Conservation (phyloP, 176 grass and related monocot genomes). For the Ensete glaucum region DNA sequence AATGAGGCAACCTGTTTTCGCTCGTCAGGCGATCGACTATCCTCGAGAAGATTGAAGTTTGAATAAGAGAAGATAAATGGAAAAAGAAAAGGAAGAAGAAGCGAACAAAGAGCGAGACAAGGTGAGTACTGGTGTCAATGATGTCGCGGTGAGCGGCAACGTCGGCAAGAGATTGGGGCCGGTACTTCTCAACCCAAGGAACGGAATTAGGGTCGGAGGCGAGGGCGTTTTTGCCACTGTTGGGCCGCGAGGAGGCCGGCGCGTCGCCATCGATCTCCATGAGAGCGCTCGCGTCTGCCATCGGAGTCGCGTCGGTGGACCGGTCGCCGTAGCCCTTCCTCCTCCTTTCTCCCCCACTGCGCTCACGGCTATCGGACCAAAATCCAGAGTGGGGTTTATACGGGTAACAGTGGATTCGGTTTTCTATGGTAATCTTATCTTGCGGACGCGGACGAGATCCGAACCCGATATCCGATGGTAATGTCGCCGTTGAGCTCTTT, state of each 20-base stretch:
- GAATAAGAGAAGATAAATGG: not conserved
- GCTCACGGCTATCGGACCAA: not conserved
- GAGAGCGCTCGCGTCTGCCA: constrained; percentile 47
- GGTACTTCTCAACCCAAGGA: constrained; percentile 96
- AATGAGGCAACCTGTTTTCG: constrained; percentile 81
- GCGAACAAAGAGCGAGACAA: too few relatives aligned
- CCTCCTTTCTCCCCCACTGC: not conserved
- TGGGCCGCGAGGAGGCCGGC: constrained; percentile 13
- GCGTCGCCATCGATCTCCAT: constrained; percentile 76
- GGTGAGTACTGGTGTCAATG: constrained; percentile 59
- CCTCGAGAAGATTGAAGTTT: not conserved
- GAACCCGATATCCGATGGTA: too few relatives aligned
- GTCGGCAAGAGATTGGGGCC: constrained; percentile 82
- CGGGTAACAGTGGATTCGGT: too few relatives aligned
- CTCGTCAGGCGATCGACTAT: constrained; percentile 79
- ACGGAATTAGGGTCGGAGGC: constrained; percentile 36
- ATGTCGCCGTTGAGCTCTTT: too few relatives aligned
- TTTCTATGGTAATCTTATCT: too few relatives aligned
- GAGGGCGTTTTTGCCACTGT: constrained; percentile 48
- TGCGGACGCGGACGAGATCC: too few relatives aligned
- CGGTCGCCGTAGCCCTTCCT: not conserved
- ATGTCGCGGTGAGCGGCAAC: constrained; percentile 95
- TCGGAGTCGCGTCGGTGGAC: not conserved
- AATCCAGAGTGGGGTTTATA: not conserved
- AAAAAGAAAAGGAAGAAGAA: not conserved